phyloP scores from a whole-genome alignment of 2,329 filamentous ascomycete genomes.

The Reticulascus tulasneorum region DNA sequence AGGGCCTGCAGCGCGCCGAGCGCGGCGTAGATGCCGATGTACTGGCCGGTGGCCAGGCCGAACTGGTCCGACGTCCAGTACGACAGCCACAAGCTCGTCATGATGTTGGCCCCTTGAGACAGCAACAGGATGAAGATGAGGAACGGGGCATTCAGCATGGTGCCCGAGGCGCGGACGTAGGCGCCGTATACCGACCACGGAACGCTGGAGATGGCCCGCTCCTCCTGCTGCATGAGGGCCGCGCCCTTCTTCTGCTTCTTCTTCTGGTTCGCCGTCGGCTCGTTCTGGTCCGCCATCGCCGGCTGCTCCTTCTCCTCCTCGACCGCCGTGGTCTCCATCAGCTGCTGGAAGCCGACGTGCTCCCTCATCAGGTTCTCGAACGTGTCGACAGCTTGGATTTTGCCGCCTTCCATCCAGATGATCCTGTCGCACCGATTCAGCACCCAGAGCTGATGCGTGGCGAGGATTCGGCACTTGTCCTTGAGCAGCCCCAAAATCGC shows the following conservation, averaged over 20 bases:
- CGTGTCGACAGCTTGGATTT: slow-evolving; percentile 80
- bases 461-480: slow-evolving; percentile 85
- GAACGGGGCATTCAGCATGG: slow-evolving; percentile 64
- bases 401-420: slow-evolving; percentile 86
- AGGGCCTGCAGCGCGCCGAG: slow-evolving; percentile 69
- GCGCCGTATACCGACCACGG: slow-evolving; percentile 75
- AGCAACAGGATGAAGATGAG: slow-evolving; percentile 60
- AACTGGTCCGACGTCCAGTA: slow-evolving; percentile 88
- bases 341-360: slow-evolving; percentile 71
- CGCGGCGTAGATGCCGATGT: slow-evolving; percentile 69
- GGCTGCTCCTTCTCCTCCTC: slow-evolving; percentile 58
- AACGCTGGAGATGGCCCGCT: slow-evolving; percentile 70
- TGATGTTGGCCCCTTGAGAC: slow-evolving; percentile 80
- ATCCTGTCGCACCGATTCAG: slow-evolving; percentile 87
- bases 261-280: slow-evolving; percentile 38
- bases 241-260: slow-evolving; percentile 56
- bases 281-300: slow-evolving; percentile 31
- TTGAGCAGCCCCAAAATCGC: slow-evolving; percentile 86
- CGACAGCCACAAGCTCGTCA: slow-evolving; percentile 86
- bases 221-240: slow-evolving; percentile 68
- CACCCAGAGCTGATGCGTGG: slow-evolving; percentile 93
- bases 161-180: slow-evolving; percentile 73
- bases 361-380: slow-evolving; percentile 82
- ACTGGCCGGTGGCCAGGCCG: slow-evolving; percentile 59
- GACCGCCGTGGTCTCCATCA: slow-evolving; percentile 82